These are phyloP conservation scores for Venturia aucupariae DNA, from an alignment of 2,329 filamentous ascomycete genomes.

Conservation along the genomic window DNA sequence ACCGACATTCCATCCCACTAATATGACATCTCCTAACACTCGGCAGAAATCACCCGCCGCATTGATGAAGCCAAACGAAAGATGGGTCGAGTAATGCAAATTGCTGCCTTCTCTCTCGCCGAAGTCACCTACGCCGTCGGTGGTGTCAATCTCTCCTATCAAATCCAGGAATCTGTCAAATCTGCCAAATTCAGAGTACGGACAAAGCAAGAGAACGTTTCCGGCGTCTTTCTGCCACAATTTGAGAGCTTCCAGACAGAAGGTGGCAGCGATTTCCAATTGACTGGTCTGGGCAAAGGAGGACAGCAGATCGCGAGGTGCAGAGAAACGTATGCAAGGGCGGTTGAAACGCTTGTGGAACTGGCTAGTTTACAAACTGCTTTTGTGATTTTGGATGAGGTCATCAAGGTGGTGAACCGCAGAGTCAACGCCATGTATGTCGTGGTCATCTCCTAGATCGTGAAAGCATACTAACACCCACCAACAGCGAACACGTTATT, in stretches of 20 bases:
- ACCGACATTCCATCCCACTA: constrained; percentile 23
- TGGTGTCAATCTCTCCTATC: constrained; percentile 80
- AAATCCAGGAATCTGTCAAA: constrained; percentile 93
- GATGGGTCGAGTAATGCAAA: constrained; percentile 99
- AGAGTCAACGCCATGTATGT: constrained; percentile 92
- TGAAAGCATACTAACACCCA: constrained; percentile 17
- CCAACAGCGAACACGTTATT: constrained; percentile 74
- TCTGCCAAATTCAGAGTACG: constrained; percentile 85
- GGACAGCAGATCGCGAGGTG: constrained; percentile 94
- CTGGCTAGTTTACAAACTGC: constrained; percentile 93
- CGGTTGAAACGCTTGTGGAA: constrained; percentile 92
- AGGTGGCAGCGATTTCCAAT: constrained; percentile 86
- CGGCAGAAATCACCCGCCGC: constrained; percentile 74
- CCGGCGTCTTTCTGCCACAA: constrained; percentile 83
- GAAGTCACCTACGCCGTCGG: constrained; percentile 97
- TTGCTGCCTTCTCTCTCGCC: constrained; percentile 92
- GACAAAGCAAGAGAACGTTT: constrained; percentile 97
- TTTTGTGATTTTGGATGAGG: constrained; percentile 95
- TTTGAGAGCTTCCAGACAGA: constrained; percentile 89
- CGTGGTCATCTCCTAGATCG: constrained; percentile 10
- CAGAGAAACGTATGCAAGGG: constrained; percentile 89
- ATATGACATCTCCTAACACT: constrained; percentile 14
- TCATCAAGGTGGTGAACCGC: constrained; percentile 97
- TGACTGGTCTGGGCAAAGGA: constrained; percentile 93
- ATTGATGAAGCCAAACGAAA: constrained; percentile 99